Percentiles rank a stretch among this genome's conserved stretches.
These are phyloP conservation scores for Rhytidiadelphus loreus DNA, from an alignment of 225 moss, liverwort and hornwort species.

Conservation along the genomic window DNA sequence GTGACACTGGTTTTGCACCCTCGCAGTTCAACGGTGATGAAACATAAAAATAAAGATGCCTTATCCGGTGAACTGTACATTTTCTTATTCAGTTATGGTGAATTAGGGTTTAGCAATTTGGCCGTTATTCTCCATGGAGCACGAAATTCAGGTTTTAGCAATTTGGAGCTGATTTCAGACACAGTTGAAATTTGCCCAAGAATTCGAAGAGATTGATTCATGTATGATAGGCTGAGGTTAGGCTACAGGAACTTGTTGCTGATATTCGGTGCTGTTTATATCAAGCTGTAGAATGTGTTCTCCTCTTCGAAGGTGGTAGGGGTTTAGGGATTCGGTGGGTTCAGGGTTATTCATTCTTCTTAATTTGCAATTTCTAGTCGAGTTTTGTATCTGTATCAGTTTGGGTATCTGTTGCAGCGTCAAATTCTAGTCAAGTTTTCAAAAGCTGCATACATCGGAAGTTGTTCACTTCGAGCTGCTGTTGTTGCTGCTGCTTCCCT, in stretches of 20 bases:
- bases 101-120: background rate
- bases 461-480: background rate
- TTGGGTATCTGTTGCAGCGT: background rate
- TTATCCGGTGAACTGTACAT: background rate
- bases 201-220: background rate
- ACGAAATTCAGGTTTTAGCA: background rate
- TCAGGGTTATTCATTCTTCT: no score
- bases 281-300: background rate
- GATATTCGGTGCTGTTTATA: background rate
- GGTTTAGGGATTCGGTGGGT: background rate
- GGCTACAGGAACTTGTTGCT: background rate
- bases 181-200: background rate
- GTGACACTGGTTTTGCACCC: background rate
- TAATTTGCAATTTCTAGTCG: background rate
- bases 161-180: background rate
- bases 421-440: background rate
- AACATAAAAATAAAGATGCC: background rate
- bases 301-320: background rate
- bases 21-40: background rate
- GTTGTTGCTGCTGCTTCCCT: background rate
- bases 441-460: background rate
- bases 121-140: no score
- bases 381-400: background rate
- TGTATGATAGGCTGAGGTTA: background rate
- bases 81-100: background rate